These are phyloP conservation scores for Saccharomycopsis hybrid DNA, from an alignment of 1,139 yeast species.

Conservation along the genomic window DNA sequence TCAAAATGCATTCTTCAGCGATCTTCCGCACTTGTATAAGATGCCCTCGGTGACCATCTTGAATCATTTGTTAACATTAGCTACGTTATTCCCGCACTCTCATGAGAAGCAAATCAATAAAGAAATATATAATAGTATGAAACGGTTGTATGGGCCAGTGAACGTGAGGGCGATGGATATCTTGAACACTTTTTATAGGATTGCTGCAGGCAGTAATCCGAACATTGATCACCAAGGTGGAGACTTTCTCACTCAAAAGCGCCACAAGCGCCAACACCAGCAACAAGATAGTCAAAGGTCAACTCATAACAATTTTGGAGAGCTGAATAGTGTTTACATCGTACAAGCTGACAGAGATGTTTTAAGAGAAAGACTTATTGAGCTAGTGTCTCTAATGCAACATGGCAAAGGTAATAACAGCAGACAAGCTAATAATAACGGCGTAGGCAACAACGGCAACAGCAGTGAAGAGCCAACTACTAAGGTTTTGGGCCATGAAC, in stretches of 20 bases:
- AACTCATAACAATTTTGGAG: too few relatives aligned
- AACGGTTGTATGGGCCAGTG: not conserved
- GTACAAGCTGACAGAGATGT: not conserved
- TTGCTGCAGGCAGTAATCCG: not conserved
- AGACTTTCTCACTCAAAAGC: too few relatives aligned
- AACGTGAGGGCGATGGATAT: not conserved
- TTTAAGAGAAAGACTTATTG: not conserved
- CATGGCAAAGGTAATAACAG: too few relatives aligned
- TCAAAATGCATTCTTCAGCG: constrained; percentile 4
- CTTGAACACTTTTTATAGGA: not conserved
- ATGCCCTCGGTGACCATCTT: not conserved
- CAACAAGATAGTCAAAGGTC: too few relatives aligned
- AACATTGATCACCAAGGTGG: not conserved
- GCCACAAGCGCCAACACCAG: too few relatives aligned
- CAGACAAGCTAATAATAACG: too few relatives aligned
- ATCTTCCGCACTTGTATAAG: constrained; percentile 6
- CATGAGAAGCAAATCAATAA: not conserved
- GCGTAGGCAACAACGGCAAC: too few relatives aligned
- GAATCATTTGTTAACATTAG: constrained; percentile 2
- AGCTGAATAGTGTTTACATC: not conserved
- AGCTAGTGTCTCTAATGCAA: not conserved
- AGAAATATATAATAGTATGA: not conserved
- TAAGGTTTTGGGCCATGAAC: not conserved
- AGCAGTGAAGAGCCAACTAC: not conserved
- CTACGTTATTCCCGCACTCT: constrained; percentile 6